Conservation (phyloP, 2,329 filamentous ascomycete species). For the Pyricularia sp. region DNA sequence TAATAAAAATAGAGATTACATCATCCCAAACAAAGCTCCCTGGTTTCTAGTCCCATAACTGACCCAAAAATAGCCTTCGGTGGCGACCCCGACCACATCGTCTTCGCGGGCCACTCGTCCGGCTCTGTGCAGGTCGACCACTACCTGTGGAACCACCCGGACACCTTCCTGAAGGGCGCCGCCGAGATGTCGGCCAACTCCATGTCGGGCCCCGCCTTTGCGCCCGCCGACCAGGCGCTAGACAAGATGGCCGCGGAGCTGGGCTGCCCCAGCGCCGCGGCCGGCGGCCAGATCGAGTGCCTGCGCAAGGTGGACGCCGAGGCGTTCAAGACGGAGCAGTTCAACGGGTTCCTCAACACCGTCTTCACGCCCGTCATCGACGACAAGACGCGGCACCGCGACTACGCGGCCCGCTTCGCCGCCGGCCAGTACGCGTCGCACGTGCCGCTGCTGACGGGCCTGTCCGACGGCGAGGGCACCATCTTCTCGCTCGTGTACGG, state of each 20-base stretch:
- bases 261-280: not conserved
- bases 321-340: not conserved
- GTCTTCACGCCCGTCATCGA: slow-evolving; percentile 1
- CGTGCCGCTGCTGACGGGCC: slow-evolving; percentile 1
- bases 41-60: not conserved
- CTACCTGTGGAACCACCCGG: slow-evolving; percentile 3
- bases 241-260: not conserved
- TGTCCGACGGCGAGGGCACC: slow-evolving; percentile 1
- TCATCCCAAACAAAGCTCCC: too few relatives aligned
- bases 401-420: slow-evolving; percentile 1
- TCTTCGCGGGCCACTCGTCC: slow-evolving; percentile 1
- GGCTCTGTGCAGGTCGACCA: slow-evolving; percentile 2
- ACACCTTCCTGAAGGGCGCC: slow-evolving; percentile 1
- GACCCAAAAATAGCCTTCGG: not conserved
- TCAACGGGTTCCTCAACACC: slow-evolving; percentile 2
- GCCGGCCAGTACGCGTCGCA: slow-evolving; percentile 1
- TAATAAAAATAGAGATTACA: not conserved
- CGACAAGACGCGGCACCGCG: not conserved
- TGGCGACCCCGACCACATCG: slow-evolving; percentile 1
- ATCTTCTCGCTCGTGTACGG: slow-evolving; percentile 2
- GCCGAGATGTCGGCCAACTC: not conserved
- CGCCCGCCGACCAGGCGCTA: not conserved
- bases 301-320: not conserved
- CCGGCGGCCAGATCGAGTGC: slow-evolving; percentile 1
- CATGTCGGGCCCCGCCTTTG: not conserved